phyloP scores from a whole-genome alignment of 805 yeast species.

The Lachancea meyersii region DNA sequence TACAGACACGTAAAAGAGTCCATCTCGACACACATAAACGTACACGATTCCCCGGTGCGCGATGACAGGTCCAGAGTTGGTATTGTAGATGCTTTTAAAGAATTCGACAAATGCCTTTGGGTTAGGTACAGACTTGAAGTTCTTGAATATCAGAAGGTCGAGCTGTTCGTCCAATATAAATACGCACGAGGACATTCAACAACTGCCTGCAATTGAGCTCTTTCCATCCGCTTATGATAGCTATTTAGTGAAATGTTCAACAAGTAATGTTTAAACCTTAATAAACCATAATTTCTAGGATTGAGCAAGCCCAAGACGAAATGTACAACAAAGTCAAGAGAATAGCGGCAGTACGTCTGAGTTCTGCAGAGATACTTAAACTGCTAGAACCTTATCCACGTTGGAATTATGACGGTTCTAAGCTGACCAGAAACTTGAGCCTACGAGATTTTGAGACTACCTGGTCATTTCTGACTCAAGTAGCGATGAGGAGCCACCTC shows the following conservation, averaged over 20 bases:
- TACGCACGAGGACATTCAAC: constrained; percentile 24
- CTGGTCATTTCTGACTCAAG: constrained; percentile 57
- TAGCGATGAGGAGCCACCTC: constrained; percentile 51
- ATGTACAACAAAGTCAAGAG: constrained; percentile 38
- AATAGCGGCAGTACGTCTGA: constrained; percentile 27
- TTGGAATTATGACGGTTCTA: constrained; percentile 23
- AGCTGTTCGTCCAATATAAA: constrained; percentile 28
- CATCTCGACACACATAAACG: constrained; percentile 23
- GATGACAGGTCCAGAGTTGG: constrained; percentile 3
- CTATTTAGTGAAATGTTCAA: neutral
- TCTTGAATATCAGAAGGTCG: constrained; percentile 25
- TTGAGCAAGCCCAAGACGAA: no score
- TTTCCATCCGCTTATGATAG: constrained; percentile 2
- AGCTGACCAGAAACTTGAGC: constrained; percentile 35
- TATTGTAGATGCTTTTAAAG: constrained; percentile 14
- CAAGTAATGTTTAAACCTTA: no score
- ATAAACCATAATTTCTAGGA: no score
- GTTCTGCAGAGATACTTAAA: constrained; percentile 18
- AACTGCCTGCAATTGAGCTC: neutral
- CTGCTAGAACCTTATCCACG: constrained; percentile 17
- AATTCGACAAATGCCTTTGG: constrained; percentile 14
- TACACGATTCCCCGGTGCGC: constrained; percentile 14
- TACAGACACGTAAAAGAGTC: constrained; percentile 21
- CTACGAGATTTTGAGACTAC: constrained; percentile 54
- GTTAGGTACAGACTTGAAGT: constrained; percentile 24